These are phyloP conservation scores for Fomitopsis betulina DNA, from an alignment of 1,284 basidiomycete species.

Conservation along the genomic window DNA sequence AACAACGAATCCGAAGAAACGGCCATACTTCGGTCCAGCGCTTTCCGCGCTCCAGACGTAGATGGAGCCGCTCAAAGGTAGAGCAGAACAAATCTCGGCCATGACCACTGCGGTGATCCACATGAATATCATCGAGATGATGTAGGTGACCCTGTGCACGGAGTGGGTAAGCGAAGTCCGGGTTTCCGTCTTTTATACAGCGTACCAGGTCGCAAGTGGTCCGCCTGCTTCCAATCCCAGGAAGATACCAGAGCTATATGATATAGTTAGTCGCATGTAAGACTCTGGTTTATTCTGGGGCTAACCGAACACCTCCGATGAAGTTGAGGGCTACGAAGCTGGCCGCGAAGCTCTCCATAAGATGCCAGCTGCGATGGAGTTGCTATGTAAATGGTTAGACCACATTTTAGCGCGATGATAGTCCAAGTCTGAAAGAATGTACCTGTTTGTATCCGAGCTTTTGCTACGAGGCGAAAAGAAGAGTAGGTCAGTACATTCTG, in stretches of 20 bases:
- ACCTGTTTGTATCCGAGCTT: slow-evolving; percentile 81
- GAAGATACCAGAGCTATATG: slow-evolving; percentile 65
- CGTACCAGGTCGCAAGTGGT: slow-evolving; percentile 75
- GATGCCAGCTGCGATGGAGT: slow-evolving; percentile 78
- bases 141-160: slow-evolving; percentile 64
- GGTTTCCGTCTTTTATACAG: neutral
- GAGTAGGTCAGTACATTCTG: slow-evolving; percentile 44
- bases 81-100: slow-evolving; percentile 82
- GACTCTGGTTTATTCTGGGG: neutral
- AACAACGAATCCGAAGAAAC: slow-evolving; percentile 82
- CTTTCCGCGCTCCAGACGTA: slow-evolving; percentile 90
- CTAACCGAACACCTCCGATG: slow-evolving; percentile 76
- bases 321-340: slow-evolving; percentile 85
- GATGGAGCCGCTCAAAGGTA: slow-evolving; percentile 83
- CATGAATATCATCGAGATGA: slow-evolving; percentile 80
- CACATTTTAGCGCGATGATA: neutral
- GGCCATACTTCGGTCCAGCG: slow-evolving; percentile 76
- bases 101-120: slow-evolving; percentile 79
- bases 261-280: neutral
- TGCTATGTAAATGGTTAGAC: slow-evolving; percentile 39
- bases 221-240: slow-evolving; percentile 80
- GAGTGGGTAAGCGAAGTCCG: neutral
- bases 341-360: slow-evolving; percentile 79
- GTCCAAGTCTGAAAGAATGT: slow-evolving; percentile 1
- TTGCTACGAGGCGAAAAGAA: slow-evolving; percentile 42